These are phyloP conservation scores for Cordyceps javanica DNA, from an alignment of 2,329 filamentous ascomycete genomes.

Conservation along the genomic window DNA sequence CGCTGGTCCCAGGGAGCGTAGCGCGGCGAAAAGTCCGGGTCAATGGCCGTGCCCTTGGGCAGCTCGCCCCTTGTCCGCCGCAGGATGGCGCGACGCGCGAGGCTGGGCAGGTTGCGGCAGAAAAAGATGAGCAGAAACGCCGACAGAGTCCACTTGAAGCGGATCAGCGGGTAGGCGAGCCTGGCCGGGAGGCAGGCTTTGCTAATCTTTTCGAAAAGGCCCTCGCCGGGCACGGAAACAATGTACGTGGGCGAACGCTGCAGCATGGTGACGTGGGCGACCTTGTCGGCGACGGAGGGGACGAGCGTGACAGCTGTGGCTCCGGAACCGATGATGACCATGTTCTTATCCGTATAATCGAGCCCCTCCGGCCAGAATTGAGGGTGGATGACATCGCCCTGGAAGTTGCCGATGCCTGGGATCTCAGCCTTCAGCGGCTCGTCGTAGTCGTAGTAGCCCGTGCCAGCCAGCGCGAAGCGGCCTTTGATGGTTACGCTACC, in stretches of 20 bases:
- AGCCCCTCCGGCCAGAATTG: conserved; percentile 71
- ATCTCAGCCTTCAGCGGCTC: conserved; percentile 54
- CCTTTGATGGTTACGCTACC: conserved; percentile 28
- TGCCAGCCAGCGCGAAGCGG: conserved; percentile 55
- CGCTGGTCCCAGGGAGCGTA: conserved; percentile 71
- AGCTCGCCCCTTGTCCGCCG: conserved; percentile 41
- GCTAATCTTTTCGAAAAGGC: conserved; percentile 28
- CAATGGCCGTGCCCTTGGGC: conserved; percentile 45
- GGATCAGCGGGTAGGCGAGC: conserved; percentile 39
- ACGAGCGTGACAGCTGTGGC: conserved; percentile 75
- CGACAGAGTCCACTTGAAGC: conserved; percentile 23
- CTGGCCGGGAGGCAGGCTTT: conserved; percentile 40
- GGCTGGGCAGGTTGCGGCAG: conserved; percentile 39
- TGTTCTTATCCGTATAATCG: conserved; percentile 58
- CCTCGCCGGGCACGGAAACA: conserved; percentile 39
- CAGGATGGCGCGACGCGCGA: conserved; percentile 26
- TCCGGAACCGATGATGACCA: conserved; percentile 70
- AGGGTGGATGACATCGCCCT: conserved; percentile 58
- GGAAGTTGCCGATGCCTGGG: conserved; percentile 62
- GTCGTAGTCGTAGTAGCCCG: conserved; percentile 68
- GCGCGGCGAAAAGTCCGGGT: conserved; percentile 57
- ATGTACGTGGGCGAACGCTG: conserved; percentile 74
- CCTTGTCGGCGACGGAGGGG: conserved; percentile 60
- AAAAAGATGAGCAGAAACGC: neutral
- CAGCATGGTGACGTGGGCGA: conserved; percentile 66